Conservation (phyloP, 306 rosid species). For the Albizia julibrissin region DNA sequence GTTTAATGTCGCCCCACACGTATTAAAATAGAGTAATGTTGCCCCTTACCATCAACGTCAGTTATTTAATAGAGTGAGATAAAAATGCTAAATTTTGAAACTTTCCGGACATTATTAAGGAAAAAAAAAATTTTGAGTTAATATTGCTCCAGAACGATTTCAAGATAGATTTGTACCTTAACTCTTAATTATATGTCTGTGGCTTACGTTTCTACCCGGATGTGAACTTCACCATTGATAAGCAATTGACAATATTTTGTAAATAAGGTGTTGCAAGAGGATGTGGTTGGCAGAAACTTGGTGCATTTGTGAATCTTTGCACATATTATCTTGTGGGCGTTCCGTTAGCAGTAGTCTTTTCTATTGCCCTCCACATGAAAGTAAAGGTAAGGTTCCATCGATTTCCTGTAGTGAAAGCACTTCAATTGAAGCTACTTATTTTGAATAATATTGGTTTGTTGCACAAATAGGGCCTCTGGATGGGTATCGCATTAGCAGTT, state of each 20-base stretch:
- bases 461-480: slow-evolving; percentile 40
- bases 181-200: neutral
- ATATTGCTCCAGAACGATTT: too few relatives aligned
- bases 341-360: slow-evolving; percentile 33
- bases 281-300: slow-evolving; percentile 51
- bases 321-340: slow-evolving; percentile 39
- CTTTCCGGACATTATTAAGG: too few relatives aligned
- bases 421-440: neutral
- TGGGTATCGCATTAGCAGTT: slow-evolving; percentile 45
- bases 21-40: too few relatives aligned
- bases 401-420: neutral
- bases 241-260: neutral
- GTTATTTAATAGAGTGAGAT: too few relatives aligned
- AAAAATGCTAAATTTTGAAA: too few relatives aligned
- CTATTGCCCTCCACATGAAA: slow-evolving; percentile 42
- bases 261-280: slow-evolving; percentile 45
- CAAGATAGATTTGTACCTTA: too few relatives aligned
- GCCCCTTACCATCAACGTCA: too few relatives aligned
- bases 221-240: neutral
- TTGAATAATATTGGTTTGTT: slow-evolving; percentile 11
- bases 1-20: too few relatives aligned
- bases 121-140: too few relatives aligned
- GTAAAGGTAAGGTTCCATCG: slow-evolving; percentile 32
- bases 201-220: neutral
- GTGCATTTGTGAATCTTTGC: slow-evolving; percentile 46